These are phyloP conservation scores for Suhomyces anneliseae DNA, from an alignment of 1,139 yeast genomes.

Conservation along the genomic window DNA sequence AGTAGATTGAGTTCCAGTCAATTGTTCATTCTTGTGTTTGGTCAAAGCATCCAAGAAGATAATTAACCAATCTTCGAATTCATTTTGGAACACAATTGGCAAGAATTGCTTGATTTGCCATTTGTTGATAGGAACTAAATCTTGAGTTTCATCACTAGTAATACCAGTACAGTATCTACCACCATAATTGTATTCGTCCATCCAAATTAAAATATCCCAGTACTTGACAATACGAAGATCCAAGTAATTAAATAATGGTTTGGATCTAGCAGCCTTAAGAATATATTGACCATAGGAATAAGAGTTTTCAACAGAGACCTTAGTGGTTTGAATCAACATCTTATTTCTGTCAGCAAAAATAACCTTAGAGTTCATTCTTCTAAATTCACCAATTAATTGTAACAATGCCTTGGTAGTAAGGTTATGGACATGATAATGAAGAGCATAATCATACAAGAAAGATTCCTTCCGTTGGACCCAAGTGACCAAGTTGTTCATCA, in stretches of 20 bases:
- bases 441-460: conserved; percentile 68
- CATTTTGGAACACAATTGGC: conserved; percentile 73
- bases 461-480: conserved; percentile 87
- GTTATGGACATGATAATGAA: conserved; percentile 87
- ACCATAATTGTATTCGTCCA: conserved; percentile 87
- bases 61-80: conserved; percentile 85
- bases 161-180: conserved; percentile 75
- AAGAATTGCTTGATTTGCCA: conserved; percentile 83
- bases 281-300: conserved; percentile 92
- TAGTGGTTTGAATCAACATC: conserved; percentile 70
- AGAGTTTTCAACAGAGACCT: conserved; percentile 80
- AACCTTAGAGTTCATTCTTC: conserved; percentile 71
- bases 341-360: conserved; percentile 82
- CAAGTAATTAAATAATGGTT: conserved; percentile 78
- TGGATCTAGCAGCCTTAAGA: conserved; percentile 74
- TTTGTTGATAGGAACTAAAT: conserved; percentile 57
- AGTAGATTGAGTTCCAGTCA: conserved; percentile 42
- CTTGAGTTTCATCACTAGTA: conserved; percentile 55
- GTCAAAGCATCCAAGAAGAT: conserved; percentile 73
- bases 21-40: conserved; percentile 49
- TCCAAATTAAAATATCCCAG: conserved; percentile 93
- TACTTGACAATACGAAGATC: conserved; percentile 74
- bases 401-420: conserved; percentile 79
- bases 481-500: conserved; percentile 77
- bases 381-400: conserved; percentile 80